Conservation (phyloP, 768 basidiomycete species). For the Mycena floridula region DNA sequence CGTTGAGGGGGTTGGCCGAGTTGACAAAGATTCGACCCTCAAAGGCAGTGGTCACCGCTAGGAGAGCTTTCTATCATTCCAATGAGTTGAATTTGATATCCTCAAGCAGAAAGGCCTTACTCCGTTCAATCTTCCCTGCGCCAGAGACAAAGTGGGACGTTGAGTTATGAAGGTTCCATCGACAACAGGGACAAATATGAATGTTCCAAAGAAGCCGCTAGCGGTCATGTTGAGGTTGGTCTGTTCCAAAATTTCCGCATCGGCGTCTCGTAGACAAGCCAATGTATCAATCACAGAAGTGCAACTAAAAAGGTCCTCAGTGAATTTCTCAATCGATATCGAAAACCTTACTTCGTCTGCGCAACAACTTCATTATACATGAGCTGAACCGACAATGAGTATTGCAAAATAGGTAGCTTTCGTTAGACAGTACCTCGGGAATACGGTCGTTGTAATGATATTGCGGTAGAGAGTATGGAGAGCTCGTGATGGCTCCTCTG, state of each 20-base stretch:
- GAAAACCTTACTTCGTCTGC: constrained; percentile 11
- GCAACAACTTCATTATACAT: constrained; percentile 16
- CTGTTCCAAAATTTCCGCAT: constrained; percentile 15
- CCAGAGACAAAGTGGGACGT: constrained; percentile 22
- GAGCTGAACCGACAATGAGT: constrained; percentile 4
- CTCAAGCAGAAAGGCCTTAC: constrained; percentile 11
- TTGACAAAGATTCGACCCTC: constrained; percentile 25
- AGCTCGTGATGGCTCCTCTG: constrained; percentile 25
- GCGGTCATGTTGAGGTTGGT: constrained; percentile 19
- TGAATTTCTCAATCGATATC: not conserved
- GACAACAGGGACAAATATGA: constrained; percentile 27
- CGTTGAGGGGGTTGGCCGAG: constrained; percentile 12
- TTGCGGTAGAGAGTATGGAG: constrained; percentile 23
- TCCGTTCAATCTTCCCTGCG: constrained; percentile 22
- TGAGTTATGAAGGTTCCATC: constrained; percentile 28
- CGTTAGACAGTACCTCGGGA: constrained; percentile 16
- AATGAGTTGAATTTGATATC: not conserved
- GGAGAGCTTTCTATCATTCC: constrained; percentile 15
- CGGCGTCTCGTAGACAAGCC: constrained; percentile 13
- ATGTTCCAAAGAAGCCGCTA: constrained; percentile 23
- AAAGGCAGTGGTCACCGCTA: constrained; percentile 21
- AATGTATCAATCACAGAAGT: constrained; percentile 6
- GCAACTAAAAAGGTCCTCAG: constrained; percentile 12
- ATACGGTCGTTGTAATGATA: constrained; percentile 24
- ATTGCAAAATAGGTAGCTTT: no score